Conservation (phyloP, 169 alveolate species). For the Cryptosporidium andersoni region DNA sequence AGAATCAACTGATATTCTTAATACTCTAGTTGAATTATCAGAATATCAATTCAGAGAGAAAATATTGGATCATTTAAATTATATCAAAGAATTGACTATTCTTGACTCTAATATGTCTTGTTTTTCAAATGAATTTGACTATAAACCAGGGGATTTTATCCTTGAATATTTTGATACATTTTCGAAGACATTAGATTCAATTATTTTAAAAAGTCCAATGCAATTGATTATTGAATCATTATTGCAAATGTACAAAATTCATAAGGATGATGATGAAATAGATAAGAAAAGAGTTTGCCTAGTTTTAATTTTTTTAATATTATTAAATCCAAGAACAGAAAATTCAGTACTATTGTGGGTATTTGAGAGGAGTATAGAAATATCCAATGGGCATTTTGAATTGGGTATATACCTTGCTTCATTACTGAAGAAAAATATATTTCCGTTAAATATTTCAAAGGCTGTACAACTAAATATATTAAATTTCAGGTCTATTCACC, state of each 20-base stretch:
- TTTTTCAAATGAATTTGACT: too few relatives aligned
- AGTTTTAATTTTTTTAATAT: constrained; percentile 12
- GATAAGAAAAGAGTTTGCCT: constrained; percentile 7
- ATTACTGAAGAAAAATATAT: constrained; percentile 47
- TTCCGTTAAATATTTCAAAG: constrained; percentile 16
- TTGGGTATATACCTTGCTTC: constrained; percentile 40
- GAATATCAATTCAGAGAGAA: too few relatives aligned
- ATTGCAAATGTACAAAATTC: constrained; percentile 11
- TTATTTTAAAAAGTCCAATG: not conserved
- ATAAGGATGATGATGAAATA: not conserved
- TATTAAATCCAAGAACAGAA: constrained; percentile 63
- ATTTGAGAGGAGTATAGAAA: constrained; percentile 6
- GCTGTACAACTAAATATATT: constrained; percentile 48
- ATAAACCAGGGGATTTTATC: too few relatives aligned
- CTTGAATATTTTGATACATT: too few relatives aligned
- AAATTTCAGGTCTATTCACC: constrained; percentile 45
- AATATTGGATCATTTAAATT: too few relatives aligned
- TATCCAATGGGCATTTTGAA: constrained; percentile 42
- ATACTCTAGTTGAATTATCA: too few relatives aligned
- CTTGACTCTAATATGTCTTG: too few relatives aligned
- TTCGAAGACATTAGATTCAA: too few relatives aligned
- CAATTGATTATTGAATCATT: constrained; percentile 31
- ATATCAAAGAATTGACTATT: too few relatives aligned
- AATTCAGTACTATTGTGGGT: constrained; percentile 12
- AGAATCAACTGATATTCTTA: too few relatives aligned